phyloP scores from a whole-genome alignment of 1,284 basidiomycete genomes.

The Trichosporon ovoides region DNA sequence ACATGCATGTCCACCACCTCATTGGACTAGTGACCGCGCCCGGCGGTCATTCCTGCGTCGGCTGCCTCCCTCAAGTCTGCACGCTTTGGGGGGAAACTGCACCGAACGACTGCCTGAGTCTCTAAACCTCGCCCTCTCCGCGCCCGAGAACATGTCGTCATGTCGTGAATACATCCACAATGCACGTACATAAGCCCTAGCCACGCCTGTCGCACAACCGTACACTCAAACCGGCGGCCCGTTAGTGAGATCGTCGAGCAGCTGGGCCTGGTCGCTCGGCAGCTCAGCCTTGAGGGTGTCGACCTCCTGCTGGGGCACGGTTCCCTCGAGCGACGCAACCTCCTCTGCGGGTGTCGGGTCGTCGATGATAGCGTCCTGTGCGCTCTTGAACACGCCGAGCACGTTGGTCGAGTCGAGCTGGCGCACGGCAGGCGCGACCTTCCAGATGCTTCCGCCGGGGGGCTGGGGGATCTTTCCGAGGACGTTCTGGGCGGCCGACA shows the following conservation, averaged over 20 bases:
- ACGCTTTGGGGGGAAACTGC: too few species aligned
- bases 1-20: too few species aligned
- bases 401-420: constrained; percentile 13
- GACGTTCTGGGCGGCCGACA: constrained; percentile 3
- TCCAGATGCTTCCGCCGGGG: constrained; percentile 7
- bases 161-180: not conserved
- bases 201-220: not conserved
- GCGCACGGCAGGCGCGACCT: constrained; percentile 6
- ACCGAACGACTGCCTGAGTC: too few species aligned
- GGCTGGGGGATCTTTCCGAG: constrained; percentile 4
- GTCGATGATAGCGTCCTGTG: not conserved
- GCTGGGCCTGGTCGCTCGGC: not conserved
- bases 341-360: not conserved
- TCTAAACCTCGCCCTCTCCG: too few species aligned
- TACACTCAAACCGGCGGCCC: not conserved
- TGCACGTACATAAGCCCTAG: not conserved
- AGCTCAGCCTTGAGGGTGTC: not conserved
- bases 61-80: too few species aligned
- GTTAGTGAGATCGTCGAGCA: not conserved
- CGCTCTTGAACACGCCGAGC: not conserved
- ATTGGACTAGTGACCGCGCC: too few species aligned
- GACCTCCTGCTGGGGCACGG: not conserved
- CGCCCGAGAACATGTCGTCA: too few species aligned
- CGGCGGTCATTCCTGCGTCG: too few species aligned
- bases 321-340: not conserved